phyloP scores from a whole-genome alignment of 441 rosid species.

The Capsella rubella region DNA sequence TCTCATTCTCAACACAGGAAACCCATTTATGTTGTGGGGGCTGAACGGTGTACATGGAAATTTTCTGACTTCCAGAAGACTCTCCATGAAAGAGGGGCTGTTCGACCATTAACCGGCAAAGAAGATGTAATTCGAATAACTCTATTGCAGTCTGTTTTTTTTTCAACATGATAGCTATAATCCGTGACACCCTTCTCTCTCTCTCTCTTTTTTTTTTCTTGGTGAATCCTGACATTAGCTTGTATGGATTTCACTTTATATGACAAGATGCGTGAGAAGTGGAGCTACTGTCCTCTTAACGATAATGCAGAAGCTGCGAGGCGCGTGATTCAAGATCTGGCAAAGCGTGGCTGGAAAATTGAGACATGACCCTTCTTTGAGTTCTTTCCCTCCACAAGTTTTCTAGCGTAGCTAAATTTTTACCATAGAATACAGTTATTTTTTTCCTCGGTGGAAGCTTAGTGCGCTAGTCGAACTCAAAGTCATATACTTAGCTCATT shows the following conservation, averaged over 20 bases:
- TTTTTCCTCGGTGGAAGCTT: neutral
- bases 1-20: constrained; percentile 49
- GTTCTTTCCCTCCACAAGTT: neutral
- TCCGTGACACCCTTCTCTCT: neutral
- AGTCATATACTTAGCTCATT: constrained; percentile 14
- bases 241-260: constrained; percentile 25
- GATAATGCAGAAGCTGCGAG: constrained; percentile 66
- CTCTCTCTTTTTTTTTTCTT: too few species aligned
- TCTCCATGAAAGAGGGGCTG: constrained; percentile 58
- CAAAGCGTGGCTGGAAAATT: constrained; percentile 67
- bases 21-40: constrained; percentile 72
- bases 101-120: constrained; percentile 61
- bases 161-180: constrained; percentile 1
- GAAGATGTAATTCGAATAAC: constrained; percentile 58
- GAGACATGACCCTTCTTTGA: constrained; percentile 25
- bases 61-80: constrained; percentile 66
- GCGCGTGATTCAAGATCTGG: constrained; percentile 59
- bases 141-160: neutral
- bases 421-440: neutral
- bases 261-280: constrained; percentile 58
- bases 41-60: constrained; percentile 71
- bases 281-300: constrained; percentile 67
- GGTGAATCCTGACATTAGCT: constrained; percentile 1
- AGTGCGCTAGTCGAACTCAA: neutral
- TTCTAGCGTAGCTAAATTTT: constrained; percentile 27